phyloP scores from a whole-genome alignment of 371 early-diverging fungal genomes.

The Rhizopus sp. region DNA sequence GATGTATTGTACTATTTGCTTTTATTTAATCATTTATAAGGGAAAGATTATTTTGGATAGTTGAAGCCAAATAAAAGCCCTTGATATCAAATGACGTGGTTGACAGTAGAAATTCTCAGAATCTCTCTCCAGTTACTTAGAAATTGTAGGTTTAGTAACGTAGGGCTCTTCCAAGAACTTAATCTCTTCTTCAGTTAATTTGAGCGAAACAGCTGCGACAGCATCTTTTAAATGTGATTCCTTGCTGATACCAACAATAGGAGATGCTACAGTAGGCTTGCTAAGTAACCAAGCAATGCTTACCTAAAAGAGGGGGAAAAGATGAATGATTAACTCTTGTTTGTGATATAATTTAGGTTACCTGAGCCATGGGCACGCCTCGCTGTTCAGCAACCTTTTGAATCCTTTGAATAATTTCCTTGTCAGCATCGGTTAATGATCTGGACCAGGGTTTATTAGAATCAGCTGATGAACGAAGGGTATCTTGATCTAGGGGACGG shows the following conservation, averaged over 20 bases:
- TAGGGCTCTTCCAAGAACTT: constrained; percentile 35
- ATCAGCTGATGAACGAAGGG: constrained; percentile 17
- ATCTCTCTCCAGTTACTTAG: background rate
- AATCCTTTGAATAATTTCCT: too few relatives aligned
- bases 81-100: too few relatives aligned
- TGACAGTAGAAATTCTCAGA: too few relatives aligned
- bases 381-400: too few relatives aligned
- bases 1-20: too few relatives aligned
- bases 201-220: constrained; percentile 31
- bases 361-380: too few relatives aligned
- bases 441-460: constrained; percentile 7
- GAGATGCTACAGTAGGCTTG: constrained; percentile 40
- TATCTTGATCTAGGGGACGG: constrained; percentile 28
- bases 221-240: constrained; percentile 37
- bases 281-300: constrained; percentile 49
- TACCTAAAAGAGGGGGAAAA: background rate
- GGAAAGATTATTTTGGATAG: too few relatives aligned
- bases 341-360: constrained; percentile 5
- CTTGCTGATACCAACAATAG: constrained; percentile 48
- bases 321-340: background rate
- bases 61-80: too few relatives aligned
- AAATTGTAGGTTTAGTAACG: constrained; percentile 7
- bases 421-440: too few relatives aligned
- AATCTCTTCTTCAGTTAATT: constrained; percentile 42
- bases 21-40: too few relatives aligned